Conservation (phyloP, 345 rosid genomes). For the Geranium rotundifolium region DNA sequence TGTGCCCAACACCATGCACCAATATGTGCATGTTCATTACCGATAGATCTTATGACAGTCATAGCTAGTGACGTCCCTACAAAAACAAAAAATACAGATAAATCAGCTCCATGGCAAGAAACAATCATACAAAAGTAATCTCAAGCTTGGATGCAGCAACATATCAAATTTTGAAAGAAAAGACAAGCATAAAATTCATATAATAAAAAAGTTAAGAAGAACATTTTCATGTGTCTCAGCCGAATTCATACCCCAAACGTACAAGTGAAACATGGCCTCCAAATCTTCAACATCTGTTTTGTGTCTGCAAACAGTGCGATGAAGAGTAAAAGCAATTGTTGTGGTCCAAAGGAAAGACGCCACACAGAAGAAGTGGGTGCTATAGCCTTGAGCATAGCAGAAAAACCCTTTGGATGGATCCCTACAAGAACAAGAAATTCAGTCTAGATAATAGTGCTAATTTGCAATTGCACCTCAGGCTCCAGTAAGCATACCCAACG, state of each 20-base stretch:
- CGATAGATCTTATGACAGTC: conserved; percentile 79
- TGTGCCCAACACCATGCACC: conserved; percentile 80
- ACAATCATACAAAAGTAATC: background rate
- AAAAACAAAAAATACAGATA: conserved; percentile 8
- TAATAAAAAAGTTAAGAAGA: background rate
- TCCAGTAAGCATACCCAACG: conserved; percentile 44
- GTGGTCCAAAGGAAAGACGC: conserved; percentile 97
- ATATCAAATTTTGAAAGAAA: background rate
- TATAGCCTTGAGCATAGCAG: conserved; percentile 79
- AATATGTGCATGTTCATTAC: conserved; percentile 62
- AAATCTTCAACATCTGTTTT: conserved; percentile 93
- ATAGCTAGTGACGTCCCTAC: conserved; percentile 70
- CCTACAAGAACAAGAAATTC: conserved; percentile 29
- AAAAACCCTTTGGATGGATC: conserved; percentile 90
- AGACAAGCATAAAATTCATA: background rate
- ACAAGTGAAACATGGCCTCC: conserved; percentile 86
- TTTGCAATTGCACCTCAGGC: background rate
- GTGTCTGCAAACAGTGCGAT: conserved; percentile 85
- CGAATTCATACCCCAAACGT: conserved; percentile 77
- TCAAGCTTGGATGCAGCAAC: background rate
- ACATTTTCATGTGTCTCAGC: background rate
- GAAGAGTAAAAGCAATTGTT: conserved; percentile 89
- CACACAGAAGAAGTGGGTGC: conserved; percentile 82
- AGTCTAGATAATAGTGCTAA: background rate
- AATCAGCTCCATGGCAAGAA: conserved; percentile 2